These are phyloP conservation scores for Pilatotrama ljubarskyi DNA, from an alignment of 768 basidiomycete genomes.

Conservation along the genomic window DNA sequence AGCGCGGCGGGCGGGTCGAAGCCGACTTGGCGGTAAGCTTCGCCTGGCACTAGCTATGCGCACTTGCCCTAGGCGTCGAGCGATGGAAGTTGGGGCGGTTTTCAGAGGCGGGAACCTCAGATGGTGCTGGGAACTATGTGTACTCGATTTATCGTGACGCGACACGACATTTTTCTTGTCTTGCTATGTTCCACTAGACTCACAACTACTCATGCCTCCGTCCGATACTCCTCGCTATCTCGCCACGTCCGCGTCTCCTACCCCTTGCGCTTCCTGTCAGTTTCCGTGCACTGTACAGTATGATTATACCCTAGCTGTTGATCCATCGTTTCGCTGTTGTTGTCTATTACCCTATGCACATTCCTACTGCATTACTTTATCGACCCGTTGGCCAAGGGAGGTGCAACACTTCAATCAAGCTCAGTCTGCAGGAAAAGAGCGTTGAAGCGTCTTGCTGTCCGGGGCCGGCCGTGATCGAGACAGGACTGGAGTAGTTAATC, in stretches of 20 bases:
- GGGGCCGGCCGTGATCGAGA: too few species aligned
- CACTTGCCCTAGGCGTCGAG: too few species aligned
- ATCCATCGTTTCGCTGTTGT: slow-evolving; percentile 12
- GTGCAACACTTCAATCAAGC: neutral
- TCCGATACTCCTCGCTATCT: neutral
- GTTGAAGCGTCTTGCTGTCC: too few species aligned
- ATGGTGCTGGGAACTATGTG: slow-evolving; percentile 2
- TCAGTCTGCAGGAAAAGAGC: too few species aligned
- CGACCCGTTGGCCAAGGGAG: neutral
- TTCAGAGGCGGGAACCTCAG: slow-evolving; percentile 12
- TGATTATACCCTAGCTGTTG: slow-evolving; percentile 22
- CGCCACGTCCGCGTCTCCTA: neutral
- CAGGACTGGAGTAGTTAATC: too few species aligned
- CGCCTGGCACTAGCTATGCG: neutral
- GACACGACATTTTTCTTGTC: slow-evolving; percentile 21
- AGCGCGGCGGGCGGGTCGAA: slow-evolving; percentile 34
- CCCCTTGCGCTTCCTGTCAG: neutral
- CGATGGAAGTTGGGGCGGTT: neutral
- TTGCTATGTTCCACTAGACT: slow-evolving; percentile 13
- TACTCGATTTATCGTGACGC: slow-evolving; percentile 20
- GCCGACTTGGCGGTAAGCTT: slow-evolving; percentile 59
- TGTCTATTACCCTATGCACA: slow-evolving; percentile 19
- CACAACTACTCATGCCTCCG: neutral
- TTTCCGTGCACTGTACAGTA: slow-evolving; percentile 6
- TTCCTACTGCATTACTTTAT: slow-evolving; percentile 5